phyloP scores from a whole-genome alignment of 345 rosid genomes.

The Toxicodendron radicans region DNA sequence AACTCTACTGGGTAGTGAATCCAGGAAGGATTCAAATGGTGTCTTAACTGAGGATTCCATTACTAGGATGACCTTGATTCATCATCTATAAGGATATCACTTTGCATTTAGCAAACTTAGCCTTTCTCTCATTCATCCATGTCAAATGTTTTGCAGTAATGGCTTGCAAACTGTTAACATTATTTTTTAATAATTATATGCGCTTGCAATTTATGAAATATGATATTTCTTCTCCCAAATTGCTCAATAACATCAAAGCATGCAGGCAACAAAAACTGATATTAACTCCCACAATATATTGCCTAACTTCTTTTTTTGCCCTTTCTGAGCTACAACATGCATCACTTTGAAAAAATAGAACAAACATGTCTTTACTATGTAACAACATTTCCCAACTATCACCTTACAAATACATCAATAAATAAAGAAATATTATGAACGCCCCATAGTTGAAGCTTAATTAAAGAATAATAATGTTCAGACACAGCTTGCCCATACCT shows the following conservation, averaged over 20 bases:
- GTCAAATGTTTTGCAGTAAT: no score
- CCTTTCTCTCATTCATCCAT: no score
- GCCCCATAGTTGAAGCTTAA: not conserved
- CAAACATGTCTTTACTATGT: not conserved
- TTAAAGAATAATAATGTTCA: conserved; percentile 12
- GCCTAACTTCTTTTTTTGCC: not conserved
- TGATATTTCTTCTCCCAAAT: not conserved
- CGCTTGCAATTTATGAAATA: not conserved
- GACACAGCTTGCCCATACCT: conserved; percentile 5
- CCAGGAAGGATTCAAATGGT: conserved; percentile 63
- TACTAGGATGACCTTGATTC: conserved; percentile 34
- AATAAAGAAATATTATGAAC: not conserved
- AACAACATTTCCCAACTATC: not conserved
- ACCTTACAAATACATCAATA: not conserved
- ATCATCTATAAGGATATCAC: no score
- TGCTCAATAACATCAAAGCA: not conserved
- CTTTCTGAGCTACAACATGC: not conserved
- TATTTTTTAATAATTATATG: not conserved
- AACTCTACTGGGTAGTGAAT: conserved; percentile 75
- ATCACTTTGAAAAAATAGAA: conserved; percentile 3
- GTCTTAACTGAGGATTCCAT: conserved; percentile 58
- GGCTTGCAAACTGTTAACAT: no score
- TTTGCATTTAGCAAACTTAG: no score
- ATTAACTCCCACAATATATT: not conserved
- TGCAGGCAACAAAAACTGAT: not conserved